Evolutionary conservation across 2,329 filamentous ascomycete species (phyloP), one percentile per base, ranked within the genome.

Genomic region (Botryosphaeria dothidea): DNA sequence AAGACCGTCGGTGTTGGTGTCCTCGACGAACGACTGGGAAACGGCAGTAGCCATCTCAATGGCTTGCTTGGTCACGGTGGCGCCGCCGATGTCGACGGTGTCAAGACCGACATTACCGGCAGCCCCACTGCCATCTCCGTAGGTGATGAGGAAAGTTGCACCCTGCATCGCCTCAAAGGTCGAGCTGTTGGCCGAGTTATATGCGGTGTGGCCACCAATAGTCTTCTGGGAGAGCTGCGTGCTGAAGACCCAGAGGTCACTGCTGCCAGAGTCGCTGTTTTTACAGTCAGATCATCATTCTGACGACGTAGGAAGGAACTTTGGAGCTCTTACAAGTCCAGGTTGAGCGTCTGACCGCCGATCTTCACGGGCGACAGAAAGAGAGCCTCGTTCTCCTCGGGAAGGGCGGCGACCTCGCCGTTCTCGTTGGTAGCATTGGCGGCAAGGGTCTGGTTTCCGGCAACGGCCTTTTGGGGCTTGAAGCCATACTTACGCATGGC

Each of bases 361-460:
- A 92, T 85, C n/a, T 74, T 83, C 61, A 92, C 87, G 0, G 88
- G 88, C 0, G 88, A 85, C 13, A 93, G 83, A 71, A 91, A 93
- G 66, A 92, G 87, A 54, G 85, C 82, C 71, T 91, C 90, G 69
- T 88, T 86, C 49, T 84, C 78, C 68, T 88, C 86, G 13, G 89
- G 87, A 29, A 85, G 88, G 61, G 89, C 88, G 31, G 85, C 79
- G 61, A 92, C 91, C 45, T 83, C 77, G 54, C 89, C 89, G 11
- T 23, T 46, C 36, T 75, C 82, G 19, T 75, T 81, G 23, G 63
- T 62, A 11, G 56, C 49, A 13, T 57, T 64, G 9, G 60, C 48
- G 25, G 31, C 51, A 29, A 46, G 62, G 21, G 65, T 49, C 27
- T 75, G 34, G 78, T 80, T 58, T 81, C 71, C 60, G 84, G 73